Evolutionary conservation across 106 monocot genomes (phyloP).

Genomic region (Dendrobium catenatum): DNA sequence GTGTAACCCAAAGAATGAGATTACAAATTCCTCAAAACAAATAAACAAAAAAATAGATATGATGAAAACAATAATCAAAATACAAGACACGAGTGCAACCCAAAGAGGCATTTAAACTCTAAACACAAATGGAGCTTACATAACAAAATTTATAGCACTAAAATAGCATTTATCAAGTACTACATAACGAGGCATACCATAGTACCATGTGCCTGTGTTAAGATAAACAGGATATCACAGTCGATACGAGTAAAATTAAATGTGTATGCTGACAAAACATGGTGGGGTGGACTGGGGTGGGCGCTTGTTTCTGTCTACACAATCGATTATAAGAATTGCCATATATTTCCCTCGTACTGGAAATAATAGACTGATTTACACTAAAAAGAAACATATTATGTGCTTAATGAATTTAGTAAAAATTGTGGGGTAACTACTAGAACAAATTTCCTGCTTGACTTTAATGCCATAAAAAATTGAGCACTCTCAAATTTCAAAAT

Average conservation of each 20-base stretch:
- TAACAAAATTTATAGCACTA: not conserved
- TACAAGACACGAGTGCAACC: not conserved
- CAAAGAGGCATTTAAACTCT: not conserved
- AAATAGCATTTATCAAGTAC: not conserved
- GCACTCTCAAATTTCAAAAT: not conserved
- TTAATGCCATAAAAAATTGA: not conserved
- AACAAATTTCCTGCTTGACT: not conserved
- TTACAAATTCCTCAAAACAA: not conserved
- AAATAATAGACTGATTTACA: not conserved
- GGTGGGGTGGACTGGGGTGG: not conserved
- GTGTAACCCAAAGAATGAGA: conserved; percentile 1
- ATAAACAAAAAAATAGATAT: not conserved
- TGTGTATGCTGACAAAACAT: not conserved
- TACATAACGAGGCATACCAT: not conserved
- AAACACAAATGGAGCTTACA: not conserved
- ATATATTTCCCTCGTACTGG: not conserved
- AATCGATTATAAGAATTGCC: not conserved
- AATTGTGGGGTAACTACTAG: not conserved
- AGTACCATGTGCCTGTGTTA: not conserved
- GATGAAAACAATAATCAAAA: not conserved
- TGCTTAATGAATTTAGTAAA: not conserved
- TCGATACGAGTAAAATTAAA: not conserved
- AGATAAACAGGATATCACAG: not conserved
- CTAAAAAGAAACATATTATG: not conserved
- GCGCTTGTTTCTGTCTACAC: not conserved